Percentiles rank a stretch among this genome's conserved stretches.
phyloP scores from a whole-genome alignment of 2,329 filamentous ascomycete genomes.

The Colletotrichum costaricense region DNA sequence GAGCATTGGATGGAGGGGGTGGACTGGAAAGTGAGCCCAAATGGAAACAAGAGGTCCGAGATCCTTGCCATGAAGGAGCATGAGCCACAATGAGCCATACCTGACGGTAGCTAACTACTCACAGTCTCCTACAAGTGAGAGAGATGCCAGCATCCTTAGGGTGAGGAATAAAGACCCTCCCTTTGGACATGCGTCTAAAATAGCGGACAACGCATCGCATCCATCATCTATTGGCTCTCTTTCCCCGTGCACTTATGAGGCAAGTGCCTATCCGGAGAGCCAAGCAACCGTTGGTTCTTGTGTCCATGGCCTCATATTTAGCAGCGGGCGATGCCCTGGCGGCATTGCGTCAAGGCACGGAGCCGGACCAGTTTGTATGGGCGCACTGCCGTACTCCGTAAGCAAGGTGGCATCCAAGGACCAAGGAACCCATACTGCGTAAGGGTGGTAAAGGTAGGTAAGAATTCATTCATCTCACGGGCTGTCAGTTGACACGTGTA shows the following conservation, averaged over 20 bases:
- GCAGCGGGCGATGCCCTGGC: neutral
- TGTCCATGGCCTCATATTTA: neutral
- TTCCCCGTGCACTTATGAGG: too few species aligned
- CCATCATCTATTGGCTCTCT: neutral
- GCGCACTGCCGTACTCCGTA: neutral
- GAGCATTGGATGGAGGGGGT: constrained; percentile 6
- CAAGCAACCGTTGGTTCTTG: neutral
- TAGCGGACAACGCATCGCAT: neutral
- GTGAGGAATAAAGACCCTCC: neutral
- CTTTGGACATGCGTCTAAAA: neutral
- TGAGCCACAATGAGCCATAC: constrained; percentile 27
- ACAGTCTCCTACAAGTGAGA: too few species aligned
- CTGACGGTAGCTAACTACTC: neutral
- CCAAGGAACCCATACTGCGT: neutral
- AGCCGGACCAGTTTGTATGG: neutral
- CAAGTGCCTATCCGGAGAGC: too few species aligned
- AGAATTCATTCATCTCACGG: neutral
- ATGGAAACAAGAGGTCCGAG: neutral
- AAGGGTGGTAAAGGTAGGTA: neutral
- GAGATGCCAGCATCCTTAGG: too few species aligned
- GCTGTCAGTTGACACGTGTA: neutral
- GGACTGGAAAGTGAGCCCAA: neutral
- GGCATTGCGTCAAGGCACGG: constrained; percentile 11
- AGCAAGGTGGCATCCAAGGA: neutral
- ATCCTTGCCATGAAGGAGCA: neutral